Percentiles rank a stretch among this genome's conserved stretches.
phyloP scores from a whole-genome alignment of 108 stramenopile species.

The Fragilaria radians region DNA sequence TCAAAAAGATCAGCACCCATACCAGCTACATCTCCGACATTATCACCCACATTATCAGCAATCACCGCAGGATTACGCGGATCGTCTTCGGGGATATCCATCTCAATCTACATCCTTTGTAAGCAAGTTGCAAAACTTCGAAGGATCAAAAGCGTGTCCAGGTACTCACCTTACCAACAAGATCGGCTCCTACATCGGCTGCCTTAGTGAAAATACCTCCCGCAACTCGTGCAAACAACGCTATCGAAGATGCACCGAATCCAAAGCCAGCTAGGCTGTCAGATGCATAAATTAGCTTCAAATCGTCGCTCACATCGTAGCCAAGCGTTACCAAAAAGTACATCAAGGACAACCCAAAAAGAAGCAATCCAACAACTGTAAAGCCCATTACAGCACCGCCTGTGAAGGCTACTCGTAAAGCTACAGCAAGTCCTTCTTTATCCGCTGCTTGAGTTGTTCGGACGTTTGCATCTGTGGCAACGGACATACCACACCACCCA shows the following conservation, averaged over 20 bases:
- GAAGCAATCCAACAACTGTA: conserved; percentile 39
- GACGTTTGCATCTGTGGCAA: conserved; percentile 91
- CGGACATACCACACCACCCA: conserved; percentile 86
- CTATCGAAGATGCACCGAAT: conserved; percentile 93
- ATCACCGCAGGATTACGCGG: conserved; percentile 96
- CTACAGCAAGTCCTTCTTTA: conserved; percentile 63
- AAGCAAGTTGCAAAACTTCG: too few species aligned
- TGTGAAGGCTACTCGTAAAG: conserved; percentile 85
- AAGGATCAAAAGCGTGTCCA: too few species aligned
- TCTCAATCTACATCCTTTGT: conserved; percentile 44
- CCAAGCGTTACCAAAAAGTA: conserved; percentile 50
- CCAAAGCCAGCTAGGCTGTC: conserved; percentile 87
- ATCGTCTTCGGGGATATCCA: conserved; percentile 96
- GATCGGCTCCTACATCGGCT: conserved; percentile 95
- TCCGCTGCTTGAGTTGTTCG: conserved; percentile 87
- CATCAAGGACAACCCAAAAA: conserved; percentile 55
- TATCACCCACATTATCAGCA: conserved; percentile 98
- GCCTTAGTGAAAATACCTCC: conserved; percentile 99
- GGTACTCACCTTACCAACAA: conserved; percentile 85
- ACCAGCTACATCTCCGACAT: conserved; percentile 96
- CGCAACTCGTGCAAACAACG: conserved; percentile 94
- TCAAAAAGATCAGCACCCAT: conserved; percentile 96
- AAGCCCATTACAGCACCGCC: conserved; percentile 67
- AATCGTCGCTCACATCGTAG: conserved; percentile 15
- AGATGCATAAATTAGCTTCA: conserved; percentile 23